These are phyloP conservation scores for Glarea lozoyensis DNA, from an alignment of 495 filamentous ascomycete genomes.

Conservation along the genomic window DNA sequence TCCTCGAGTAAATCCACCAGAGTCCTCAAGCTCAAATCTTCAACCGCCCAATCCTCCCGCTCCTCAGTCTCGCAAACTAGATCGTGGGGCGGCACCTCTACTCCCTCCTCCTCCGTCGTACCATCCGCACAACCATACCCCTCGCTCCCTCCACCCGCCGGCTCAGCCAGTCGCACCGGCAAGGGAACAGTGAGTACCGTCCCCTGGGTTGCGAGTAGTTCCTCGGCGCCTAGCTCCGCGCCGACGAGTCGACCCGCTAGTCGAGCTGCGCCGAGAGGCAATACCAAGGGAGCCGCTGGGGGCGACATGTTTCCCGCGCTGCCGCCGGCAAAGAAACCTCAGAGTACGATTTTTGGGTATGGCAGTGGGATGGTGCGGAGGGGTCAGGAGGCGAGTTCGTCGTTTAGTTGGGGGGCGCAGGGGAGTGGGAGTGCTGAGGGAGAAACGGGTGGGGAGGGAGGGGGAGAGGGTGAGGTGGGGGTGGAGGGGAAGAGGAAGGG, in stretches of 20 bases:
- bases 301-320: slow-evolving; percentile 74
- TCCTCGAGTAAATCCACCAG: slow-evolving; percentile 35
- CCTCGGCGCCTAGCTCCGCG: slow-evolving; percentile 23
- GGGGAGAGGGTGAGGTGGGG: slow-evolving; percentile 22
- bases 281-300: slow-evolving; percentile 13
- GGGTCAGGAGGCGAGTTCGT: slow-evolving; percentile 33
- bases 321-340: slow-evolving; percentile 68
- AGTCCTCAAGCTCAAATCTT: slow-evolving; percentile 66
- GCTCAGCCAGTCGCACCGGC: slow-evolving; percentile 24
- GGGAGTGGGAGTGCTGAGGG: slow-evolving; percentile 21
- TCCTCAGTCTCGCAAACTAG: slow-evolving; percentile 37
- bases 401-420: slow-evolving; percentile 21
- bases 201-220: slow-evolving; percentile 36
- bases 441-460: not conserved
- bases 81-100: slow-evolving; percentile 29
- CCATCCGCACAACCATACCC: slow-evolving; percentile 21
- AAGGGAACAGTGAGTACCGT: slow-evolving; percentile 35
- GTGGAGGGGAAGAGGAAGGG: slow-evolving; percentile 24
- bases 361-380: slow-evolving; percentile 61
- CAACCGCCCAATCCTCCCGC: slow-evolving; percentile 61
- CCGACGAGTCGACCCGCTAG: slow-evolving; percentile 18
- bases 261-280: slow-evolving; percentile 13
- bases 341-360: slow-evolving; percentile 72
- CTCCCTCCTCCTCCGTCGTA: slow-evolving; percentile 21
- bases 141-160: slow-evolving; percentile 25